Evolutionary conservation across 208 protist species (phyloP).

Genomic region (Acanthamoeba pearcei): DNA sequence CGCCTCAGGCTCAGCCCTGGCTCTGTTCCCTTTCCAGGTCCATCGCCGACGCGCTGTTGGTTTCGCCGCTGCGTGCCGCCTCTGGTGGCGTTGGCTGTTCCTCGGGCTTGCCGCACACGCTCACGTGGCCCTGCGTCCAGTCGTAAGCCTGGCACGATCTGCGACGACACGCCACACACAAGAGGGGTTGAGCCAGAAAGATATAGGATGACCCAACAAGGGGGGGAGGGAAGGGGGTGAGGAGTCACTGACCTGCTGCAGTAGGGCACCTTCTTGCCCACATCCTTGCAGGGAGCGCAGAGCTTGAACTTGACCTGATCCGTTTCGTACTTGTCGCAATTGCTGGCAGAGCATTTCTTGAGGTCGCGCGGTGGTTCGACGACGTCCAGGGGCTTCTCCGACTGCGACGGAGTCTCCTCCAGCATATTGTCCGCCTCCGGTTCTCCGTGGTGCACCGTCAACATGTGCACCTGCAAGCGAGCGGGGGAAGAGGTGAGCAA

Average conservation of each 20-base stretch:
- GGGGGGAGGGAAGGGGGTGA: neutral
- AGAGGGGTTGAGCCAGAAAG: too few relatives aligned
- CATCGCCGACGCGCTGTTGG: neutral
- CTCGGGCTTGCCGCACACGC: slow-evolving; percentile 37
- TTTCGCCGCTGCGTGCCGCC: neutral
- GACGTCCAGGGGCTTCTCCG: neutral
- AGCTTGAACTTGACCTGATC: slow-evolving; percentile 31
- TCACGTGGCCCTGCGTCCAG: slow-evolving; percentile 29
- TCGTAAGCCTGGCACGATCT: slow-evolving; percentile 8
- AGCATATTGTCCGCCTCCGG: slow-evolving; percentile 4
- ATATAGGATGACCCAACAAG: too few relatives aligned
- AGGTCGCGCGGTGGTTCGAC: neutral
- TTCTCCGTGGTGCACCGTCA: slow-evolving; percentile 62
- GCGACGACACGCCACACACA: neutral
- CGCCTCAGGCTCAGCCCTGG: too few relatives aligned
- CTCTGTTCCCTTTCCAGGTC: too few relatives aligned
- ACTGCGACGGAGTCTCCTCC: neutral
- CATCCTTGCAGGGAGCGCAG: slow-evolving; percentile 9
- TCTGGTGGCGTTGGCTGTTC: neutral
- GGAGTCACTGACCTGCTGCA: slow-evolving; percentile 4
- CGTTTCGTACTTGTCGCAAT: neutral
- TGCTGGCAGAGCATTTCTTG: slow-evolving; percentile 33
- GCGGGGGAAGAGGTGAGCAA: neutral
- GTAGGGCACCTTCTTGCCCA: slow-evolving; percentile 25
- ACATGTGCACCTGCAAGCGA: slow-evolving; percentile 38